A percentile compares a stretch with the other conserved stretches of the same genome.
Evolutionary conservation across 2,329 filamentous ascomycete species (phyloP).

Genomic region (Cercospora sesami): DNA sequence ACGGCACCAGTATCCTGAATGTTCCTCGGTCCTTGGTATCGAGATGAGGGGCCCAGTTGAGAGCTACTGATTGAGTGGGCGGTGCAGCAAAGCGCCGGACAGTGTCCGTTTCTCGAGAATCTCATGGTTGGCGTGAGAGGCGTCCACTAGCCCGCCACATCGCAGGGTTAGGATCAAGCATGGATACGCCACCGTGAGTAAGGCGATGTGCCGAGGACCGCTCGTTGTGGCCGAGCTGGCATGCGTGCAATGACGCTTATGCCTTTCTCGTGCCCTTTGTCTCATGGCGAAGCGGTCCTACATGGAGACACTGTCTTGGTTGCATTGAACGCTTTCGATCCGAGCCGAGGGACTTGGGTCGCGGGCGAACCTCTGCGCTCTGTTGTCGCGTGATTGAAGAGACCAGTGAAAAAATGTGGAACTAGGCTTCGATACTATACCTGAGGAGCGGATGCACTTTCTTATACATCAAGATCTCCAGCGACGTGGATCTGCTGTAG

Average conservation of each 20-base stretch:
- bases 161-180: background rate
- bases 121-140: background rate
- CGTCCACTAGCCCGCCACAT: slow-evolving; percentile 4
- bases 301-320: background rate
- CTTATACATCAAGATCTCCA: background rate
- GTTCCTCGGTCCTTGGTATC: slow-evolving; percentile 11
- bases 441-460: background rate
- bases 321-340: background rate
- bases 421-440: background rate
- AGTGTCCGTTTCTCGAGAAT: background rate
- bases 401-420: background rate
- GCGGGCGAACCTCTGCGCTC: background rate
- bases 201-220: background rate
- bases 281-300: background rate
- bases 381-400: background rate
- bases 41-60: background rate
- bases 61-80: background rate
- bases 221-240: background rate
- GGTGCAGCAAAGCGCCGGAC: background rate
- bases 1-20: background rate
- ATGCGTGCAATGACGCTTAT: background rate
- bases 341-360: background rate
- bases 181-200: background rate
- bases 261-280: background rate
- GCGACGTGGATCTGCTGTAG: background rate